Percentiles rank a stretch among this genome's conserved stretches.
Evolutionary conservation across 768 basidiomycete genomes (phyloP).

Genomic region (Mycena vulgaris): DNA sequence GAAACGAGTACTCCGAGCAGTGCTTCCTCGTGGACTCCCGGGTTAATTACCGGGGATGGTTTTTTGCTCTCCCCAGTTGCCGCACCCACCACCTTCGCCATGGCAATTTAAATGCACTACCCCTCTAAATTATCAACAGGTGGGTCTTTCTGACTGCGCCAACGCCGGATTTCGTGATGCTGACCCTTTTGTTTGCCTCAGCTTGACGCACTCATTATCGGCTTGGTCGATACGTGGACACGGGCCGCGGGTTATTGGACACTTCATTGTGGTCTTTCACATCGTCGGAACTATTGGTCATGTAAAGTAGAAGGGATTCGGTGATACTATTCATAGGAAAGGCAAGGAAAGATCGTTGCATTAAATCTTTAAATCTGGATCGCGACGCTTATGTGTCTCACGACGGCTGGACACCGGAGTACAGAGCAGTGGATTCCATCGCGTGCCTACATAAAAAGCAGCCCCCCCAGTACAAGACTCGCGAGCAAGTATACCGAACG

Average conservation of each 20-base stretch:
- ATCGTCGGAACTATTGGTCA: too few species aligned
- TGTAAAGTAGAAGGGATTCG: too few species aligned
- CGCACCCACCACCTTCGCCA: not conserved
- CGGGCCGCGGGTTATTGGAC: too few species aligned
- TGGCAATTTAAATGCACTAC: not conserved
- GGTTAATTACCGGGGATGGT: not conserved
- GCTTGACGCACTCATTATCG: too few species aligned
- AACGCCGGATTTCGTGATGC: too few species aligned
- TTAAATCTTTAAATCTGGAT: too few species aligned
- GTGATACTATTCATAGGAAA: too few species aligned
- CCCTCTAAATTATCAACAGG: not conserved
- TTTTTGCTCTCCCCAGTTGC: not conserved
- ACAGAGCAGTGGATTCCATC: not conserved
- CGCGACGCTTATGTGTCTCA: too few species aligned
- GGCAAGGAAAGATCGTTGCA: too few species aligned
- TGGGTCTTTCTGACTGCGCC: not conserved
- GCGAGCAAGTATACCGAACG: slow-evolving; percentile 9
- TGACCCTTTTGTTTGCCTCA: too few species aligned
- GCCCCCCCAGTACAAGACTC: not conserved
- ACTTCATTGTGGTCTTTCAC: too few species aligned
- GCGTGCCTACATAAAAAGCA: not conserved
- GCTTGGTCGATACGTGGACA: not conserved
- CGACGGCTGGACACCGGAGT: too few species aligned
- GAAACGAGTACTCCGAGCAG: slow-evolving; percentile 6
- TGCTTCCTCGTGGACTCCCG: slow-evolving; percentile 11